These are phyloP conservation scores for Canavalia ensiformis DNA, from an alignment of 306 rosid genomes.

Conservation along the genomic window DNA sequence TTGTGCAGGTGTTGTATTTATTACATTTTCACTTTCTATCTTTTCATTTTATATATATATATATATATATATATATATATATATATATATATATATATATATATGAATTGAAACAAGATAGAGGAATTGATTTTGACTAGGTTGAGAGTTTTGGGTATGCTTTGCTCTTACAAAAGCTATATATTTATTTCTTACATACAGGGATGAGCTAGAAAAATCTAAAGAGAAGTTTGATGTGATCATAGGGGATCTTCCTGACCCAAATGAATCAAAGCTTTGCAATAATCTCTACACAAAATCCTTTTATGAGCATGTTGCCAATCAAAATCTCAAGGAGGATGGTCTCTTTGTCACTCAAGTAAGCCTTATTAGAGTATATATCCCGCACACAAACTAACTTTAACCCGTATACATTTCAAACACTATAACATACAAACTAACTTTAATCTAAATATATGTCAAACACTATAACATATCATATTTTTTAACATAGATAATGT, in stretches of 20 bases:
- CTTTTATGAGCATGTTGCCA: not conserved
- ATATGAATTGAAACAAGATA: not conserved
- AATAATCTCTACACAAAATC: not conserved
- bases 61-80: too few species aligned
- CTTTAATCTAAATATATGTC: too few species aligned
- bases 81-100: too few species aligned
- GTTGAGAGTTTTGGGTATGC: too few species aligned
- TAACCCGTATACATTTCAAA: too few species aligned
- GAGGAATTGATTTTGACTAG: not conserved
- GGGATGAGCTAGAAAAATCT: not conserved
- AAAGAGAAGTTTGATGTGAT: conserved; percentile 30
- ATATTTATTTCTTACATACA: not conserved
- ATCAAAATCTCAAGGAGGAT: conserved; percentile 19
- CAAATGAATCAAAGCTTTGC: not conserved
- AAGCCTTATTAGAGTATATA: not conserved
- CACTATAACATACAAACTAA: too few species aligned
- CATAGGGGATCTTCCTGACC: not conserved
- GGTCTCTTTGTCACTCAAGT: conserved; percentile 33
- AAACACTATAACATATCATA: too few species aligned
- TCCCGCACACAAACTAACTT: too few species aligned
- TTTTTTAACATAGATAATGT: too few species aligned
- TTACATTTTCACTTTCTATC: not conserved
- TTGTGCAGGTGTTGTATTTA: not conserved
- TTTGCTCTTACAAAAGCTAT: not conserved
- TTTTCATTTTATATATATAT: not conserved